Percentiles rank a stretch among this genome's conserved stretches.
Conservation (phyloP, 2,329 filamentous ascomycete genomes). For the Penicillium sclerotigenum region DNA sequence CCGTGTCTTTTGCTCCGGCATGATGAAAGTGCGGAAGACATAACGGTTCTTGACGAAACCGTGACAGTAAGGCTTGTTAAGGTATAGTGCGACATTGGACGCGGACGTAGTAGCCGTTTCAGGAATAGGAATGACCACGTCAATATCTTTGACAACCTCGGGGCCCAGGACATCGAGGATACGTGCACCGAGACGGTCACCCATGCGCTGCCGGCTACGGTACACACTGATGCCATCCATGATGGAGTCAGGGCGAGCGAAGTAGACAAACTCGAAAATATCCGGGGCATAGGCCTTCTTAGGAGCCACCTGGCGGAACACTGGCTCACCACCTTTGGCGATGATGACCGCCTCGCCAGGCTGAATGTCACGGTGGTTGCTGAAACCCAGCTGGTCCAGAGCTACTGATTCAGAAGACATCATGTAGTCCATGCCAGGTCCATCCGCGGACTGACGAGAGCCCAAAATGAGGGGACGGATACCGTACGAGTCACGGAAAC, state of each 20-base stretch:
- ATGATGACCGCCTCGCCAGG: constrained; percentile 86
- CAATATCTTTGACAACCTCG: constrained; percentile 70
- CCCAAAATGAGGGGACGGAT: constrained; percentile 81
- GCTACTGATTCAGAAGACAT: constrained; percentile 87
- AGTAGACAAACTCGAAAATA: constrained; percentile 86
- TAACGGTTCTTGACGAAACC: constrained; percentile 89
- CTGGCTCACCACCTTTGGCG: constrained; percentile 69
- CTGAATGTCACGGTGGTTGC: constrained; percentile 69
- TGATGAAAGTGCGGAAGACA: constrained; percentile 83
- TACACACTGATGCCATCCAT: constrained; percentile 90
- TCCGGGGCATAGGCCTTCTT: constrained; percentile 73
- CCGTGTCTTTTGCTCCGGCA: constrained; percentile 75
- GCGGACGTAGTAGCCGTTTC: constrained; percentile 82
- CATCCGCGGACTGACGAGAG: constrained; percentile 64
- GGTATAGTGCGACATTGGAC: constrained; percentile 67
- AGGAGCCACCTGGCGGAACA: constrained; percentile 71
- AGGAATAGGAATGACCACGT: constrained; percentile 75
- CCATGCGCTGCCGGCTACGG: constrained; percentile 81
- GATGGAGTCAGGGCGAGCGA: constrained; percentile 73
- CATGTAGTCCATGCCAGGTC: constrained; percentile 75
- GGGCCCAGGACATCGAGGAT: constrained; percentile 66
- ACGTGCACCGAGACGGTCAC: constrained; percentile 71
- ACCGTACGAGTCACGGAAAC: constrained; percentile 74
- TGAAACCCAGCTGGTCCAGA: constrained; percentile 75
- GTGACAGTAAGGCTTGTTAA: constrained; percentile 74